Percentiles rank a stretch among this genome's conserved stretches.
Conservation (phyloP, 306 rosid species). For the Begonia loranthoides region DNA sequence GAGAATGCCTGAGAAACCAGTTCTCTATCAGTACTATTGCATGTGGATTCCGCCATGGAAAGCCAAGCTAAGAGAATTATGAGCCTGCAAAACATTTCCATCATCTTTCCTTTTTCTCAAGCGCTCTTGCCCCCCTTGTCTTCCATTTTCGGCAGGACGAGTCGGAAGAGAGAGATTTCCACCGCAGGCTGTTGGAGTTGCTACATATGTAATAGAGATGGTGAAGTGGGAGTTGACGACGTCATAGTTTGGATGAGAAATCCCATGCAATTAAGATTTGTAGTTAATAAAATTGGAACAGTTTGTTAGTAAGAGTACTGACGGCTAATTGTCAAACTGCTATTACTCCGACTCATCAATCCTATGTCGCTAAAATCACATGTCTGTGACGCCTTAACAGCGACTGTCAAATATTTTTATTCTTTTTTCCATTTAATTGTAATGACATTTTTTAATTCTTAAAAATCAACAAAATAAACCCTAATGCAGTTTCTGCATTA, state of each 20-base stretch:
- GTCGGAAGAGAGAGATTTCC: background rate
- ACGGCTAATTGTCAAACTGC: too few relatives aligned
- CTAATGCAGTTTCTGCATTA: too few relatives aligned
- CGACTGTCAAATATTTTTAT: too few relatives aligned
- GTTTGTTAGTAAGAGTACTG: too few relatives aligned
- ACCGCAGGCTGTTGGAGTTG: background rate
- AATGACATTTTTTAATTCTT: too few relatives aligned
- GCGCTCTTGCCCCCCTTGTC: background rate
- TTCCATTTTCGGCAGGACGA: background rate
- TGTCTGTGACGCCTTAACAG: too few relatives aligned
- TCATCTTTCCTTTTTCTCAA: slow-evolving; percentile 6
- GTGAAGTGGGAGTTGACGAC: background rate
- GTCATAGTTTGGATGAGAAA: background rate
- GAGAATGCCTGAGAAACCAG: slow-evolving; percentile 43
- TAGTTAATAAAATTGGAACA: too few relatives aligned
- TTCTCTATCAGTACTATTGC: slow-evolving; percentile 34
- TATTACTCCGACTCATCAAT: too few relatives aligned
- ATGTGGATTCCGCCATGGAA: slow-evolving; percentile 28
- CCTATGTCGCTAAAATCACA: too few relatives aligned
- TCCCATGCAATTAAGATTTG: too few relatives aligned
- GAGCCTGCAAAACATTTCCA: slow-evolving; percentile 19
- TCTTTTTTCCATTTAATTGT: too few relatives aligned
- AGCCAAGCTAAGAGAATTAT: slow-evolving; percentile 26
- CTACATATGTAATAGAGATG: background rate
- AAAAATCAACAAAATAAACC: too few relatives aligned